A percentile compares a stretch with the other conserved stretches of the same genome.
Conservation (phyloP, 139 green algal species). For the Limnomonas spitsbergensis region DNA sequence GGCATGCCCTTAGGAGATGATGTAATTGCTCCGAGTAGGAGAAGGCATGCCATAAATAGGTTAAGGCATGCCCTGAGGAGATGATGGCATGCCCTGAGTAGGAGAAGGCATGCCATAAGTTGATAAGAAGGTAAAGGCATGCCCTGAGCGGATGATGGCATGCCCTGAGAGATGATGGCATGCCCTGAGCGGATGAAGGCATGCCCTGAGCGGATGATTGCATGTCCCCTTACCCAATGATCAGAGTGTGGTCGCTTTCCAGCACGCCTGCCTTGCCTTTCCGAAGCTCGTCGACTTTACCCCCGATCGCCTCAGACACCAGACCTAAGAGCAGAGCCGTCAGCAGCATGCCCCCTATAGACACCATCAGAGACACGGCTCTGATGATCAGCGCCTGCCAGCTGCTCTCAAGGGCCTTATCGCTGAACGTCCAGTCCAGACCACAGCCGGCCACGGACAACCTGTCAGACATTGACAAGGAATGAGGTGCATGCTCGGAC, state of each 20-base stretch:
- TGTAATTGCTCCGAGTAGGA: too few species aligned
- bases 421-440: slow-evolving; percentile 13
- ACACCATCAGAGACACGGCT: neutral
- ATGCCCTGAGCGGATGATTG: neutral
- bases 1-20: too few species aligned
- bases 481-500: neutral
- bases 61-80: too few species aligned
- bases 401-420: neutral
- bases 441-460: neutral
- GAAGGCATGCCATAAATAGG: too few species aligned
- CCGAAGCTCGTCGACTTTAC: neutral
- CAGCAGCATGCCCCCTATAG: slow-evolving; percentile 8
- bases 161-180: too few species aligned
- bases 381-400: neutral
- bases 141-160: too few species aligned
- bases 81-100: too few species aligned
- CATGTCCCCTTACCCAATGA: slow-evolving; percentile 6
- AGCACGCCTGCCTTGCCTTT: slow-evolving; percentile 11
- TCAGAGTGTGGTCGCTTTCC: slow-evolving; percentile 5
- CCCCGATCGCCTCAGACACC: slow-evolving; percentile 6
- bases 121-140: too few species aligned
- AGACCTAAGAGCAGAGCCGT: slow-evolving; percentile 12
- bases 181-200: too few species aligned
- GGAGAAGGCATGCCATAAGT: too few species aligned
- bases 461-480: slow-evolving; percentile 8